Percentiles rank a stretch among this genome's conserved stretches.
Evolutionary conservation across 2,329 filamentous ascomycete genomes (phyloP).

Genomic region (Fusarium marasasianum): DNA sequence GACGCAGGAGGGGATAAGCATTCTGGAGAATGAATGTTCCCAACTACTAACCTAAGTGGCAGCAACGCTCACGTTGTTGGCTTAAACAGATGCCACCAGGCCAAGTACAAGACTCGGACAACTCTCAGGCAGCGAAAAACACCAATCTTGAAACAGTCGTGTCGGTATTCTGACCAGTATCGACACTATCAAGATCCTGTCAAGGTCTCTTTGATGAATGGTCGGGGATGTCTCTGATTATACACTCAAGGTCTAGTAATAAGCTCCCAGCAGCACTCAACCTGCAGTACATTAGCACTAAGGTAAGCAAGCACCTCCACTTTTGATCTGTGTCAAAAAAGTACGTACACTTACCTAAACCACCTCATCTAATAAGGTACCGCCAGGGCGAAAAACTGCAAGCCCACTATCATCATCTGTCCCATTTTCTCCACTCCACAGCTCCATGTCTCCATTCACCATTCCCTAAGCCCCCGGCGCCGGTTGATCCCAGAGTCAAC

Average conservation of each 20-base stretch:
- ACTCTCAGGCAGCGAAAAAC: not conserved
- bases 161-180: not conserved
- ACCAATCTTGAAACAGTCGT: not conserved
- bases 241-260: not conserved
- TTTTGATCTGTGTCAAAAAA: not conserved
- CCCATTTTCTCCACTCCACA: constrained; percentile 30
- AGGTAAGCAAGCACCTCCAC: not conserved
- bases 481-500: constrained; percentile 15
- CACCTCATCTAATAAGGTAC: not conserved
- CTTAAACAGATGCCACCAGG: not conserved
- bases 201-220: not conserved
- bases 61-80: not conserved
- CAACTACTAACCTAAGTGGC: not conserved
- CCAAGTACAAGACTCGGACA: not conserved
- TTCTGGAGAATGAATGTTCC: not conserved
- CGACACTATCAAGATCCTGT: not conserved
- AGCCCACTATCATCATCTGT: constrained; percentile 34
- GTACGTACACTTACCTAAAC: constrained; percentile 11
- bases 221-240: not conserved
- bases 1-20: not conserved
- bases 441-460: constrained; percentile 25
- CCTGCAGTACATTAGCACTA: not conserved
- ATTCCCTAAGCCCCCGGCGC: constrained; percentile 8
- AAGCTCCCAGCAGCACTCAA: not conserved
- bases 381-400: constrained; percentile 14